Conservation (phyloP, 805 yeast species). For the Cyberlindnera misumaiensis region DNA sequence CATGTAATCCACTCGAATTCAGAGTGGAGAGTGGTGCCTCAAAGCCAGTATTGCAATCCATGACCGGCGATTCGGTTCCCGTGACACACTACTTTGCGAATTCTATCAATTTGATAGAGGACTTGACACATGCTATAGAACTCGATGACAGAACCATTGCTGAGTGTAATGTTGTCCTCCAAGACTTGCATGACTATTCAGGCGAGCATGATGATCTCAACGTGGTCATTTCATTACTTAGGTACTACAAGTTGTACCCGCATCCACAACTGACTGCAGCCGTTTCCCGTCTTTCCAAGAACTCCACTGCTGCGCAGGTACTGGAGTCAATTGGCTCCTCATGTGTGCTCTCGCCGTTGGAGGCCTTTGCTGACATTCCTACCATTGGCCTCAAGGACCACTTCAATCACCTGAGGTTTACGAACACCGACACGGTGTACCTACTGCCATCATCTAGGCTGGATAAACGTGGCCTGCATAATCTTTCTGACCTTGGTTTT, state of each 20-base stretch:
- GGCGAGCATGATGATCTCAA: slow-evolving; percentile 2
- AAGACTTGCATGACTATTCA: neutral
- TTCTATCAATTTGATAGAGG: slow-evolving; percentile 3
- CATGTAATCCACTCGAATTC: slow-evolving; percentile 8
- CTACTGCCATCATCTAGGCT: slow-evolving; percentile 6
- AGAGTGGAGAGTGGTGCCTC: neutral
- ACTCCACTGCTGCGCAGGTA: slow-evolving; percentile 1
- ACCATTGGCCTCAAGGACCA: slow-evolving; percentile 2
- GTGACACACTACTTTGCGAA: slow-evolving; percentile 6
- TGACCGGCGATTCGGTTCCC: slow-evolving; percentile 8
- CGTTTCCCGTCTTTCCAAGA: neutral
- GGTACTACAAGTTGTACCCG: slow-evolving; percentile 8
- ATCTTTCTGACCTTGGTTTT: slow-evolving; percentile 7
- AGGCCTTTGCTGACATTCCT: neutral
- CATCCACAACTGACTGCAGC: slow-evolving; percentile 1
- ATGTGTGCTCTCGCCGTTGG: neutral
- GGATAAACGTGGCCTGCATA: neutral
- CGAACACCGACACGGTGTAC: slow-evolving; percentile 7
- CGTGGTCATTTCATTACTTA: slow-evolving; percentile 5
- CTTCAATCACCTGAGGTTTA: slow-evolving; percentile 11
- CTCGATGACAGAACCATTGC: neutral
- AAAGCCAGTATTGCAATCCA: neutral
- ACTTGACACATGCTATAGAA: slow-evolving; percentile 2
- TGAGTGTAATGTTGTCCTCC: neutral
- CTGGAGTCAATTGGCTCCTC: neutral